These are phyloP conservation scores for Tribonema minus DNA, from an alignment of 108 stramenopile genomes.

Conservation along the genomic window DNA sequence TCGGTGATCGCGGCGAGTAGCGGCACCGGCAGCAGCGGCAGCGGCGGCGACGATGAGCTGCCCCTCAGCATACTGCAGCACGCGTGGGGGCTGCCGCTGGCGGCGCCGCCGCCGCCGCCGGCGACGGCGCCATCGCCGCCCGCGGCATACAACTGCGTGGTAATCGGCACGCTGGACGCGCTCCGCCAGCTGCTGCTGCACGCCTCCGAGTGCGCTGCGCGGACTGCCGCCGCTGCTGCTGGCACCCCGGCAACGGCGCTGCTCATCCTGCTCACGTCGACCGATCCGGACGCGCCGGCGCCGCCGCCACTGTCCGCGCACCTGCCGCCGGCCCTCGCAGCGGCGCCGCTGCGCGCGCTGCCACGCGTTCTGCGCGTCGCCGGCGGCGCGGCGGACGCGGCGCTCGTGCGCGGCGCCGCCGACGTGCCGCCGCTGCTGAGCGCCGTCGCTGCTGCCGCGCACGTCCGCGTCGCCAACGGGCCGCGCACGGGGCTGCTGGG, in stretches of 20 bases:
- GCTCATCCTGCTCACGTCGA: no score
- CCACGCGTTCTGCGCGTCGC: neutral
- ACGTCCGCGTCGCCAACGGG: neutral
- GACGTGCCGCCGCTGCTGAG: neutral
- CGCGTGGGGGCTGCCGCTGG: conserved; percentile 29
- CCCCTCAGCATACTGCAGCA: conserved; percentile 14
- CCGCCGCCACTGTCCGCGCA: neutral
- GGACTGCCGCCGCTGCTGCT: neutral
- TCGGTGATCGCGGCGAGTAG: neutral
- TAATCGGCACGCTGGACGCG: conserved; percentile 3
- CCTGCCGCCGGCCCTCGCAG: neutral
- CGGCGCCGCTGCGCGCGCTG: neutral
- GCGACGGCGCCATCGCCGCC: neutral
- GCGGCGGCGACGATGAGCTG: neutral
- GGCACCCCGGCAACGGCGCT: no score
- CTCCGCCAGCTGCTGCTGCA: no score
- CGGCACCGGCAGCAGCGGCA: no score
- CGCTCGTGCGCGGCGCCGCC: neutral
- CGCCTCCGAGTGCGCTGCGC: no score
- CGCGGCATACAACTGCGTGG: neutral
- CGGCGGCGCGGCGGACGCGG: neutral
- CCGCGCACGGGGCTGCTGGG: conserved; percentile 6
- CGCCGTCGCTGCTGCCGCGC: neutral
- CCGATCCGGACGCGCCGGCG: no score
- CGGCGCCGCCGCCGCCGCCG: neutral